Conservation (phyloP, 2,329 filamentous ascomycete genomes). For the Septoria linicola region DNA sequence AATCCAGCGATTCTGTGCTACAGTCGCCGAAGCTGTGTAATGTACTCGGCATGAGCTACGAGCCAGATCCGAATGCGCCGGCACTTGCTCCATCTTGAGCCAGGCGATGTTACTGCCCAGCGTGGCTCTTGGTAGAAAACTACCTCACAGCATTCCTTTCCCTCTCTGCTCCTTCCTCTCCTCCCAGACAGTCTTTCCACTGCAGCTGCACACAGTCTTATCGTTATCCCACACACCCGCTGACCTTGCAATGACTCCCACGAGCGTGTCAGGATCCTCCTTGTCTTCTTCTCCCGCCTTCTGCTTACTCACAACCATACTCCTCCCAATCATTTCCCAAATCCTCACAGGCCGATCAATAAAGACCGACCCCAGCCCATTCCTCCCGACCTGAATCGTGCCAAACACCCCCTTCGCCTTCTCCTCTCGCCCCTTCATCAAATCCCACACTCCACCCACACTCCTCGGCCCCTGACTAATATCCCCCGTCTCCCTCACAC, state of each 20-base stretch:
- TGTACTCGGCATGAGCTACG: too few relatives aligned
- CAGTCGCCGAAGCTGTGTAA: too few relatives aligned
- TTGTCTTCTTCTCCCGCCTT: slow-evolving; percentile 51
- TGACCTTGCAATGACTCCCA: slow-evolving; percentile 91
- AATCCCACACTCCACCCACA: slow-evolving; percentile 79
- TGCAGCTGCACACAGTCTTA: slow-evolving; percentile 97
- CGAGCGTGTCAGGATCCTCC: slow-evolving; percentile 81
- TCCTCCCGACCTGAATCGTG: slow-evolving; percentile 68
- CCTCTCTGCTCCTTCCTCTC: slow-evolving; percentile 85
- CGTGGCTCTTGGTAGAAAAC: too few relatives aligned
- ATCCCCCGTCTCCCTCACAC: slow-evolving; percentile 81
- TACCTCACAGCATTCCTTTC: slow-evolving; percentile 83
- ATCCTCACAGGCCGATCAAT: slow-evolving; percentile 79
- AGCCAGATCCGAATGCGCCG: too few relatives aligned
- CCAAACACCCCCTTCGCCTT: slow-evolving; percentile 67
- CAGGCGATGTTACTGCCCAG: too few relatives aligned
- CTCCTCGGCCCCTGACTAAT: slow-evolving; percentile 80
- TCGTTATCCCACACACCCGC: slow-evolving; percentile 99
- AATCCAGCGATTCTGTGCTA: too few relatives aligned
- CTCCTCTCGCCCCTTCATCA: slow-evolving; percentile 47
- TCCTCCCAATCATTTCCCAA: slow-evolving; percentile 94
- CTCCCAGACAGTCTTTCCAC: slow-evolving; percentile 97
- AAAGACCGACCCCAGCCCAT: slow-evolving; percentile 77
- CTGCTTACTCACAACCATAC: slow-evolving; percentile 77
- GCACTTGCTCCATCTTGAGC: too few relatives aligned